Base-by-base conservation (phyloP, 495 filamentous ascomycete genomes). In the Aspergillus olivimuriae region DNA sequence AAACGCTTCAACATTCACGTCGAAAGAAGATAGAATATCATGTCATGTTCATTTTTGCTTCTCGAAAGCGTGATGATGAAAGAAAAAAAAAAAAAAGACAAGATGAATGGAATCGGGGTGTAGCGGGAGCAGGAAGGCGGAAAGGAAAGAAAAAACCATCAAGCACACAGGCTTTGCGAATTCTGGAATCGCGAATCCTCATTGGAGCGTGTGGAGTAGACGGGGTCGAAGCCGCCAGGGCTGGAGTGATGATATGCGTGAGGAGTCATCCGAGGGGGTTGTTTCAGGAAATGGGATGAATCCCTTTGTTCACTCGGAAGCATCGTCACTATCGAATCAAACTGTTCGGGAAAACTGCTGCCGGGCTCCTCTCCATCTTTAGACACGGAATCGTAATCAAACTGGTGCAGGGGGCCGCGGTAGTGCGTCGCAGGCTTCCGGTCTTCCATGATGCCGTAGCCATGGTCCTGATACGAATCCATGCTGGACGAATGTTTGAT, bases 91-190 rank as follows among this genome's bases (percentile, higher is more conserved):
- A 24, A 28, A 35, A 15, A 16, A n/a, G 14, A 47, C 52, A 43
- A 28, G 31, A 49, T n/a, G n/a, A n/a, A n/a, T n/a, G n/a, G n/a
- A n/a, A n/a, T n/a, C n/a, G n/a, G n/a, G n/a, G n/a, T n/a, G n/a
- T n/a, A n/a, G n/a, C n/a, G n/a, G n/a, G n/a, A n/a, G n/a, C n/a
- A 19, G 28, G 20, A 40, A 44, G 44, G 28, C 35, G 3, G 20
- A 33, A 32, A 46, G 42, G 17, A 19, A 21, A 37, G 23, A 10
- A 33, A 8, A 23, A 12, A 26, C 14, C 23, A 21, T 19, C 56
- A 69, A 34, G 62, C 61, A 53, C 65, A 68, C 26, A 69, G 51
- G 37, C 62, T 59, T 44, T 65, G 65, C 11, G 59, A 52, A 20
- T 50, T 59, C 26, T 56, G 57, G 39, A 66, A 62, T 37, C 65